Base-by-base conservation (phyloP, 2,329 filamentous ascomycete species). In the Colletotrichum shisoi region DNA sequence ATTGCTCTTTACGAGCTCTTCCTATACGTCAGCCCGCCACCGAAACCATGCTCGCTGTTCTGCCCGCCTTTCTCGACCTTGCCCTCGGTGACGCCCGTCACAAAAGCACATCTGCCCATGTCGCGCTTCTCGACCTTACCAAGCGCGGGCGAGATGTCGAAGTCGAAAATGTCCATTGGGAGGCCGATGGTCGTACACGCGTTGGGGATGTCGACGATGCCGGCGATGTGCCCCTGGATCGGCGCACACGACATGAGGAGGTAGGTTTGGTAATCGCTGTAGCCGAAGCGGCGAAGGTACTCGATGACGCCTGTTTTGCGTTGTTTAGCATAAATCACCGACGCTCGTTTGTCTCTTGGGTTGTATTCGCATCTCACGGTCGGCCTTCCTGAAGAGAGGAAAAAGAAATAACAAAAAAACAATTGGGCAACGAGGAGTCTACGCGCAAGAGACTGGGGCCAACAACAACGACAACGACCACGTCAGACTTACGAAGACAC, bases 111-210 rank as follows among this genome's bases (percentile, higher is more conserved):
- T 46, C 75, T 81, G 1, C 72, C 74, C 19, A 75, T 81, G 3
- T 72, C 67, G 1, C 70, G 59, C 64, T 71, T 73, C 21, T 69
- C 69, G 9, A 85, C 86, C 7, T 84, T 82, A 5, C 82, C 82
- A 63, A 84, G 83, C 2, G 69, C 71, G 0, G 93, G 92, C 53
- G 88, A 86, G 71, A 97, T 94, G 75, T 97, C 93, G 78, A 97
- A 96, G 74, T 95, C 92, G 73, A 97, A 97, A 60, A 97, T 96
- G 79, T 97, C 94, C 83, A 96, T 92, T 1, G 94, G 94, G 61
- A 97, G 76, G 0, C 93, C 93, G 67, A 97, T 81, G 0, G 94
- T 97, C 4, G 93, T 96, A 75, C 94, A 97, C 0, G 91, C 92
- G 75, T 97, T 96, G 0, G 93, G 93, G 56, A 96, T 92, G 77